These are phyloP conservation scores for Trichoderma virens DNA, from an alignment of 495 filamentous ascomycete genomes.

Conservation along the genomic window DNA sequence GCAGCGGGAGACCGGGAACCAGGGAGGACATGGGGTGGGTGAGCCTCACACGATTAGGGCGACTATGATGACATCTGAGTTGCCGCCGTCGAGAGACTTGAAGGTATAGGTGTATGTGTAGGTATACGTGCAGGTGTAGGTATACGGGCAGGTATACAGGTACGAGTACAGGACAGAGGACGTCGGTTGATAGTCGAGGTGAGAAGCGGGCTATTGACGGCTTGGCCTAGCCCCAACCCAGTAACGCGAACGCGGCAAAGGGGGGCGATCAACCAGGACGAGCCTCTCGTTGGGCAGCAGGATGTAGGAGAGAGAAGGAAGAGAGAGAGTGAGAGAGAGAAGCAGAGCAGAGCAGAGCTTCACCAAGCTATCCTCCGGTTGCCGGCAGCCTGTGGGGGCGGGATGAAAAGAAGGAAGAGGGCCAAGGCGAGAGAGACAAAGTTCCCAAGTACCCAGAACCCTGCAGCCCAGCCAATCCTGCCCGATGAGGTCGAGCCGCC, in stretches of 20 bases:
- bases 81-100: background rate
- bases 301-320: background rate
- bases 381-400: slow-evolving; percentile 4
- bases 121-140: background rate
- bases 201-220: background rate
- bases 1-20: slow-evolving; percentile 9
- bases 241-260: slow-evolving; percentile 8
- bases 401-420: background rate
- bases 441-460: slow-evolving; percentile 7
- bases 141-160: background rate
- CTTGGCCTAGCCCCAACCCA: slow-evolving; percentile 4
- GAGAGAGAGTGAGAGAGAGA: background rate
- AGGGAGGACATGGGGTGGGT: slow-evolving; percentile 7
- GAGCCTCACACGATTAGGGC: slow-evolving; percentile 7
- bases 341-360: background rate
- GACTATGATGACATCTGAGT: slow-evolving; percentile 7
- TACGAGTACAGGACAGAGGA: background rate
- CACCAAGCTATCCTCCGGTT: slow-evolving; percentile 1
- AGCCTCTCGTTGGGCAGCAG: slow-evolving; percentile 5
- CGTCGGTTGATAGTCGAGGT: background rate
- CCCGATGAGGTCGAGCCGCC: background rate
- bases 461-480: slow-evolving; percentile 7
- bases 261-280: slow-evolving; percentile 5
- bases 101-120: background rate
- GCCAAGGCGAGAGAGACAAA: background rate